Evolutionary conservation across 352 stramenopile species (phyloP).

Genomic region (Globisporangium perplexum): DNA sequence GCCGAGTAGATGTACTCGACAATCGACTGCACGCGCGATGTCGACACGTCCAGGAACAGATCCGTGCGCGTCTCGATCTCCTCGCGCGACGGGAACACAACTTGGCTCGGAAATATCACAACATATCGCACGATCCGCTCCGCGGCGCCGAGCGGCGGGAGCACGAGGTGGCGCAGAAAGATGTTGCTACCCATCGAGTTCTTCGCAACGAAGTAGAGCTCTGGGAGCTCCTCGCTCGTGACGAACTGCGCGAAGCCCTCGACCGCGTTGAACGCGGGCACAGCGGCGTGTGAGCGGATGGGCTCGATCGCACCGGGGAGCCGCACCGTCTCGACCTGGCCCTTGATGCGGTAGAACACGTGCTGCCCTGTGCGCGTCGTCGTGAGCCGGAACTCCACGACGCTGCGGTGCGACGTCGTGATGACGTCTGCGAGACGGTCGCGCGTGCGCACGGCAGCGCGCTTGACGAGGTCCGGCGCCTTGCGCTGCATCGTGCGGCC

Average conservation of each 20-base stretch:
- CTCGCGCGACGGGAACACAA: constrained; percentile 76
- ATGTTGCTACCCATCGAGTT: constrained; percentile 64
- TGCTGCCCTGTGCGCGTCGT: constrained; percentile 53
- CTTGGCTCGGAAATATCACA: constrained; percentile 68
- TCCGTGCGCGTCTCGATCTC: constrained; percentile 74
- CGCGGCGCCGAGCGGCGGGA: constrained; percentile 55
- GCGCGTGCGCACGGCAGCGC: constrained; percentile 49
- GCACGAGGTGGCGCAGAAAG: constrained; percentile 58
- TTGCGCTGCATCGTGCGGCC: constrained; percentile 67
- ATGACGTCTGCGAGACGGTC: constrained; percentile 61
- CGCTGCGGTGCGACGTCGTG: constrained; percentile 36
- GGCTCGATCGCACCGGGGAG: constrained; percentile 47
- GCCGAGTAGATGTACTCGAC: constrained; percentile 84
- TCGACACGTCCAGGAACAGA: constrained; percentile 69
- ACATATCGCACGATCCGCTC: constrained; percentile 69
- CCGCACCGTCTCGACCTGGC: constrained; percentile 35
- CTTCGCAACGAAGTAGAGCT: constrained; percentile 85
- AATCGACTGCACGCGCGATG: constrained; percentile 56
- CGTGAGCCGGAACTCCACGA: constrained; percentile 55
- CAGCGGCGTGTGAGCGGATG: constrained; percentile 44
- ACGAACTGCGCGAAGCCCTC: constrained; percentile 75
- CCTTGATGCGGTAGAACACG: constrained; percentile 68
- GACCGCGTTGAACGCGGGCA: constrained; percentile 62
- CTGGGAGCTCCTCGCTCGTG: constrained; percentile 73
- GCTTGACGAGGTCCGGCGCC: constrained; percentile 70